These are phyloP conservation scores for Mytilinidion resinicola DNA, from an alignment of 495 filamentous ascomycete species.

Conservation along the genomic window DNA sequence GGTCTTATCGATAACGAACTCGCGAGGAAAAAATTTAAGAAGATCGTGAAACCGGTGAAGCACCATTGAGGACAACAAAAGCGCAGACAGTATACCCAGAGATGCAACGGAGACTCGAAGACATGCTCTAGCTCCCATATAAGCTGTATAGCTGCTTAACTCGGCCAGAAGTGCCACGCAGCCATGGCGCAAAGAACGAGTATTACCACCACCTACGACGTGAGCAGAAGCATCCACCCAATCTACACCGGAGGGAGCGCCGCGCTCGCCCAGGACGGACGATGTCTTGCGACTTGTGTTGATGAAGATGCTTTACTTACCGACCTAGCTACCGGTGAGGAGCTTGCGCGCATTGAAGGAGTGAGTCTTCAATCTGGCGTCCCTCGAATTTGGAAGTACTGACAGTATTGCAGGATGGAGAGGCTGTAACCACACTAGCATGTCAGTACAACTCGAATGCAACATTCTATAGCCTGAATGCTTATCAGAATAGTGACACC, in stretches of 20 bases:
- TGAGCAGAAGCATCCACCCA: conserved; percentile 72
- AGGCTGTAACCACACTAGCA: conserved; percentile 78
- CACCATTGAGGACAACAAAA: too few species aligned
- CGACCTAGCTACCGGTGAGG: conserved; percentile 72
- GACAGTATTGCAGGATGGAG: conserved; percentile 66
- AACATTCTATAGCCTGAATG: conserved; percentile 5
- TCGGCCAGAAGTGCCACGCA: too few species aligned
- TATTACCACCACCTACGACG: conserved; percentile 80
- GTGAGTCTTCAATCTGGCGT: conserved; percentile 43
- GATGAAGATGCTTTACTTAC: conserved; percentile 87
- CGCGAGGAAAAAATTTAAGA: too few species aligned
- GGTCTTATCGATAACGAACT: too few species aligned
- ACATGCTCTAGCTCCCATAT: neutral
- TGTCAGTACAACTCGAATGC: conserved; percentile 43
- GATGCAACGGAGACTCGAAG: neutral
- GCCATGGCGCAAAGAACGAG: conserved; percentile 34
- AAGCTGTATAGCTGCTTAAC: too few species aligned
- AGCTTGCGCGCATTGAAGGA: conserved; percentile 82
- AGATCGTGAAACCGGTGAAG: too few species aligned
- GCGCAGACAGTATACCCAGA: too few species aligned
- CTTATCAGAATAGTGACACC: conserved; percentile 60
- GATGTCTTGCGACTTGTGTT: conserved; percentile 76
- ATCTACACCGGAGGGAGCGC: conserved; percentile 90
- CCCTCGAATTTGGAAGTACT: conserved; percentile 27
- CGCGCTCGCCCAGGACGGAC: conserved; percentile 72